Percentiles rank a stretch among this genome's conserved stretches.
Evolutionary conservation across 2,329 filamentous ascomycete species (phyloP).

Genomic region (Allantophomopsis lycopodina): DNA sequence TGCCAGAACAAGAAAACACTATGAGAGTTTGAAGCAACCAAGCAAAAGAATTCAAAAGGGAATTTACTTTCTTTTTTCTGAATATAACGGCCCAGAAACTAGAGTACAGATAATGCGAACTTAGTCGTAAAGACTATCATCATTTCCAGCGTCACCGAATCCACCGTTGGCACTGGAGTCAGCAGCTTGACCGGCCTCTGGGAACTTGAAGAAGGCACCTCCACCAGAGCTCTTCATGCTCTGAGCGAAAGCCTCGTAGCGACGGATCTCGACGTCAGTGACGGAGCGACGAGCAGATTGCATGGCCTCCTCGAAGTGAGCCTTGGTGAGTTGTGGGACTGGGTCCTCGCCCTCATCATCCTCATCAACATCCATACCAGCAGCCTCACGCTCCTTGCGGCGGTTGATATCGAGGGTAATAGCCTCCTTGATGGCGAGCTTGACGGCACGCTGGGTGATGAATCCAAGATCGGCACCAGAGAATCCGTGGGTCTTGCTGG

Average conservation of each 20-base stretch:
- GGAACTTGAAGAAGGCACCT: constrained; percentile 98
- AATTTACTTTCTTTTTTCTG: no score
- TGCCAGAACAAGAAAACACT: no score
- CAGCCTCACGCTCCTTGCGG: constrained; percentile 75
- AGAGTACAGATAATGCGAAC: constrained; percentile 6
- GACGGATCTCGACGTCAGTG: constrained; percentile 90
- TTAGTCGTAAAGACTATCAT: constrained; percentile 96
- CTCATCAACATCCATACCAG: constrained; percentile 70
- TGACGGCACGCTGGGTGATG: constrained; percentile 96
- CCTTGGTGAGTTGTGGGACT: constrained; percentile 88
- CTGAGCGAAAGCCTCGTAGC: constrained; percentile 96
- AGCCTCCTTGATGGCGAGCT: constrained; percentile 97
- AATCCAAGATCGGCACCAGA: constrained; percentile 99
- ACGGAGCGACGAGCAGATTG: constrained; percentile 85
- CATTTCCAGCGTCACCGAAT: constrained; percentile 80
- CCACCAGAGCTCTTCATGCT: constrained; percentile 98
- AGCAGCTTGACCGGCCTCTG: constrained; percentile 46
- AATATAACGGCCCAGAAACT: no score
- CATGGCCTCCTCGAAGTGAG: constrained; percentile 99
- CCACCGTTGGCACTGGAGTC: constrained; percentile 49
- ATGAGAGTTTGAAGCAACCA: no score
- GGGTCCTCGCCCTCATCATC: constrained; percentile 81
- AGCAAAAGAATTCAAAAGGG: no score
- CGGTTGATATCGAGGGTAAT: constrained; percentile 84
- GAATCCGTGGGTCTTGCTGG: constrained; percentile 95